Conservation (phyloP, 2,329 filamentous ascomycete genomes). For the Neocatenulostroma microsporum region DNA sequence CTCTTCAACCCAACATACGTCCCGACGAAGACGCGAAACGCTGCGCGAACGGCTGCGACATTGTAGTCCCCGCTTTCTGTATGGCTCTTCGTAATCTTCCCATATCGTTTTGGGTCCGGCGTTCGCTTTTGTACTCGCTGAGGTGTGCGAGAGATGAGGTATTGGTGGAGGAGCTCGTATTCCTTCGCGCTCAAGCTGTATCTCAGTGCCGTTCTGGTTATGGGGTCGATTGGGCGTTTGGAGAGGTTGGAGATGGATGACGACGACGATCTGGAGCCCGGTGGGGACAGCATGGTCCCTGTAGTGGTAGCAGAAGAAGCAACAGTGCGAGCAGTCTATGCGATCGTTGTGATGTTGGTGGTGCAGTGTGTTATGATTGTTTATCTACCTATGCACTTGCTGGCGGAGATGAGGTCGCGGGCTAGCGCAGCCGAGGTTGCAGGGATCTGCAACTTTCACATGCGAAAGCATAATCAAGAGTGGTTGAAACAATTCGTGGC, state of each 20-base stretch:
- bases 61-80: slow-evolving; percentile 36
- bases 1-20: slow-evolving; percentile 39
- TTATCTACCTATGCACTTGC: too few relatives aligned
- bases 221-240: slow-evolving; percentile 49
- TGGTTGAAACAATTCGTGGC: too few relatives aligned
- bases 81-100: slow-evolving; percentile 35
- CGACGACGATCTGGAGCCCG: background rate
- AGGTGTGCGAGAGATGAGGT: slow-evolving; percentile 66
- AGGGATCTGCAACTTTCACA: background rate
- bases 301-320: background rate
- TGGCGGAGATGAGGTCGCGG: background rate
- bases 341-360: too few relatives aligned
- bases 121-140: slow-evolving; percentile 47
- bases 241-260: slow-evolving; percentile 9
- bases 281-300: background rate
- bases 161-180: slow-evolving; percentile 76
- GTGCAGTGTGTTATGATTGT: too few relatives aligned
- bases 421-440: background rate
- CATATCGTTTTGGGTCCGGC: slow-evolving; percentile 44
- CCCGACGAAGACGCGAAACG: slow-evolving; percentile 38
- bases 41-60: slow-evolving; percentile 40
- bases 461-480: too few relatives aligned
- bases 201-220: slow-evolving; percentile 76
- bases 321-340: too few relatives aligned
- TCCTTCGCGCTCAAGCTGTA: slow-evolving; percentile 78